Evolutionary conservation across 2,329 filamentous ascomycete genomes (phyloP).

Genomic region (Penicillium psychrosexuale): DNA sequence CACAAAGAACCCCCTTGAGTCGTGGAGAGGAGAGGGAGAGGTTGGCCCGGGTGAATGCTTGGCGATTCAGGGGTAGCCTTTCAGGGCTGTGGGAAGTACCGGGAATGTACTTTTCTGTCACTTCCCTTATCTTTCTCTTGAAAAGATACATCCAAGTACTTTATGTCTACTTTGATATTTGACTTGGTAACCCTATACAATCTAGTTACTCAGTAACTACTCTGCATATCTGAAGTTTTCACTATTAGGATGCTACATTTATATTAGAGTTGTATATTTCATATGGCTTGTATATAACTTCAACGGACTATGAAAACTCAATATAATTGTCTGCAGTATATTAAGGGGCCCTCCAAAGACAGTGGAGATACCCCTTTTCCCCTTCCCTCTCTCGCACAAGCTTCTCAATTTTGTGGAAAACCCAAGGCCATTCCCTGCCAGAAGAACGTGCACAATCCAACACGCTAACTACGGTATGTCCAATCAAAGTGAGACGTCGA

Average conservation of each 20-base stretch:
- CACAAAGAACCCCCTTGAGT: conserved; percentile 18
- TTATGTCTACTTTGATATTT: not conserved
- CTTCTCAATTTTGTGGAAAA: not conserved
- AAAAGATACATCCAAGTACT: not conserved
- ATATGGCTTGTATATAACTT: not conserved
- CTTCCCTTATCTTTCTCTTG: not conserved
- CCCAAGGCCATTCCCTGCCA: not conserved
- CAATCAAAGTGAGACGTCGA: conserved; percentile 9
- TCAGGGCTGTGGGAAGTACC: not conserved
- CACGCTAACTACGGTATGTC: conserved; percentile 2
- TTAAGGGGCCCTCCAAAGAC: conserved; percentile 1
- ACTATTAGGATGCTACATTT: not conserved
- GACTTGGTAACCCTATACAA: not conserved
- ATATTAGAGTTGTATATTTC: not conserved
- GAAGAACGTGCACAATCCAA: conserved; percentile 8
- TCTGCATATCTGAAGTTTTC: not conserved
- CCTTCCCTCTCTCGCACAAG: conserved; percentile 2
- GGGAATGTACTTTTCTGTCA: conserved; percentile 1
- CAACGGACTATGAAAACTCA: not conserved
- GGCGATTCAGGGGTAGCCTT: conserved; percentile 13
- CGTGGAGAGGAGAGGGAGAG: conserved; percentile 8
- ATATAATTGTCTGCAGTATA: not conserved
- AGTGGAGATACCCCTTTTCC: conserved; percentile 8
- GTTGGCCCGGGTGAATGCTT: conserved; percentile 10
- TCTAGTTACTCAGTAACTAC: not conserved